Conservation (phyloP, 352 stramenopile species). For the Phytopythium cucurbitacearum region DNA sequence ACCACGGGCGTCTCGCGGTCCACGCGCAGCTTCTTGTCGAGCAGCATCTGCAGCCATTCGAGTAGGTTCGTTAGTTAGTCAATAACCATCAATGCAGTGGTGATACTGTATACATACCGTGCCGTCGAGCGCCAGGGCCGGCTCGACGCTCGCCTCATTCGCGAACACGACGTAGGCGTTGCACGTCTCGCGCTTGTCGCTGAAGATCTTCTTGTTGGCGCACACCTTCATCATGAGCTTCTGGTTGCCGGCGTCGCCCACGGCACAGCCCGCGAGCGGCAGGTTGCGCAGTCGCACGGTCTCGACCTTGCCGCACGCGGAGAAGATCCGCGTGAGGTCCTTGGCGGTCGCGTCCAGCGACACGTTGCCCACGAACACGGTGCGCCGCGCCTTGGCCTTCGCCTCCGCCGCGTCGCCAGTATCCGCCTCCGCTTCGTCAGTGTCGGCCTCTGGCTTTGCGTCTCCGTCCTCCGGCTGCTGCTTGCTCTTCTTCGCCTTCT, state of each 20-base stretch:
- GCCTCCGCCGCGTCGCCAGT: background rate
- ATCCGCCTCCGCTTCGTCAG: background rate
- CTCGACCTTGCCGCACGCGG: constrained; percentile 82
- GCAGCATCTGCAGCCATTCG: constrained; percentile 31
- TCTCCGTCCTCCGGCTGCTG: background rate
- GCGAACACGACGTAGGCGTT: constrained; percentile 91
- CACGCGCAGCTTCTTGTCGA: constrained; percentile 62
- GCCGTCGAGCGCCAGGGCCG: constrained; percentile 68
- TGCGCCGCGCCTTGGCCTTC: constrained; percentile 61
- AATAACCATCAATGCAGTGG: background rate
- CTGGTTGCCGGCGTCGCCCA: constrained; percentile 87
- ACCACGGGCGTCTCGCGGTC: constrained; percentile 56
- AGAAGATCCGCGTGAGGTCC: constrained; percentile 80
- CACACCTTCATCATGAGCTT: constrained; percentile 91
- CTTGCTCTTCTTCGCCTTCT: constrained; percentile 1
- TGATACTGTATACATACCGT: constrained; percentile 24
- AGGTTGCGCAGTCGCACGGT: constrained; percentile 82
- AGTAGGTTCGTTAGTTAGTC: background rate
- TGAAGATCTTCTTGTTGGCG: constrained; percentile 86
- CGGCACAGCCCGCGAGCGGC: constrained; percentile 77
- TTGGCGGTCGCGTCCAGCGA: constrained; percentile 81
- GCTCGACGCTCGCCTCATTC: constrained; percentile 43
- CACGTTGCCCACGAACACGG: constrained; percentile 92
- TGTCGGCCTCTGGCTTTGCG: background rate
- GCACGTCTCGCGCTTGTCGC: constrained; percentile 82